Evolutionary conservation across 257 asterid species (phyloP), one percentile per base, ranked within the genome.

Genomic region (Prunella vulgaris): DNA sequence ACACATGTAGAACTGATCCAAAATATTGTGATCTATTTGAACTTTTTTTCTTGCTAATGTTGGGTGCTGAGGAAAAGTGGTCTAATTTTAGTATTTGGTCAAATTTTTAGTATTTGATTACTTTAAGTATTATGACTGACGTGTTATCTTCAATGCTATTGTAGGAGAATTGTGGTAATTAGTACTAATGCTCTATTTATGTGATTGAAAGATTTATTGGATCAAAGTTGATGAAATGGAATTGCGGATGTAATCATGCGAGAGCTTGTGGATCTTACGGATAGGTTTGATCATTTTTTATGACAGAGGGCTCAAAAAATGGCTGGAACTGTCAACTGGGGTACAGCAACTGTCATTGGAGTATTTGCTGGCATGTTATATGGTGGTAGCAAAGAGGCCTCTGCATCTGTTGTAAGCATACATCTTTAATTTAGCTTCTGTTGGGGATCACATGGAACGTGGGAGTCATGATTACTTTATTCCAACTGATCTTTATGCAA

Each of bases 321-420:
- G 80, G 91, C 88, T 30, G 96, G 97, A 59, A 89, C 90, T 21
- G 95, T 81, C 68, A 87, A 87, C 71, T 87, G 96, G 97, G 99
- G 97, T 48, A 78, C 99, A 37, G 96, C 96, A 30, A 88, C 97
- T 48, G 89, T 88, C 5, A 66, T 89, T 74, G 99, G 96, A 62
- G 73, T 93, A 44, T 90, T 93, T 82, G 92, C 97, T 60, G 99
- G 99, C 70, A 76, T 93, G 95, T 69, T 93, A 38, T 90, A 90
- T 76, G 96, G 99, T 46, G 97, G 97, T 65, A 93, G 99, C 88
- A 90, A 87, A 86, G 99, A 89, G 89, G 99, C 96, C 35, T 82
- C 96, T 77, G 96, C 96, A 69, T 93, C 99, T 71, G 93, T 89
- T 80, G 98, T 93, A 79, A 88, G 98, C 81, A 58, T 66, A 65